Percentiles rank a stretch among this genome's conserved stretches.
These are phyloP conservation scores for Chaetothyriales sp. DNA, from an alignment of 2,329 filamentous ascomycete genomes.

Conservation along the genomic window DNA sequence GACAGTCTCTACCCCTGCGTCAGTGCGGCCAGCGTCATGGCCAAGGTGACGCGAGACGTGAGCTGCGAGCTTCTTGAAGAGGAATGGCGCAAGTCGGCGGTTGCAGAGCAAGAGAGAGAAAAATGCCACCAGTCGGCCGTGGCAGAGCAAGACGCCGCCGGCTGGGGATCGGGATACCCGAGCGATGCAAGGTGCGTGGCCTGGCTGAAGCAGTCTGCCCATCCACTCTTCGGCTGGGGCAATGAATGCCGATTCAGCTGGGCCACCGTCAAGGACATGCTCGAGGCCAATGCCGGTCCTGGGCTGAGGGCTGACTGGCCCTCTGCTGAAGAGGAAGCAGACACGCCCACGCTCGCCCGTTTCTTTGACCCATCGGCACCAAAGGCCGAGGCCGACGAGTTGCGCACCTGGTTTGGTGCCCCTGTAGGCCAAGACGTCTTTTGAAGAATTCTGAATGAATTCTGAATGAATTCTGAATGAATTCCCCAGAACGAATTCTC, in stretches of 20 bases:
- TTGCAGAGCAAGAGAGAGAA: conserved; percentile 25
- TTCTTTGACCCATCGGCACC: conserved; percentile 42
- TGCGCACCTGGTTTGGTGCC: conserved; percentile 67
- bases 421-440: conserved; percentile 15
- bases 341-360: conserved; percentile 57
- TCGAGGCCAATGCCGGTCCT: conserved; percentile 51
- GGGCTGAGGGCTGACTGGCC: conserved; percentile 76
- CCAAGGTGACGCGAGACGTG: conserved; percentile 88
- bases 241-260: conserved; percentile 88
- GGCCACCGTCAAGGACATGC: conserved; percentile 86
- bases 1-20: conserved; percentile 87
- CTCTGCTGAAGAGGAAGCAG: conserved; percentile 53
- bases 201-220: conserved; percentile 79
- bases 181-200: conserved; percentile 65
- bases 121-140: conserved; percentile 27
- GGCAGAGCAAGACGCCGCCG: conserved; percentile 26
- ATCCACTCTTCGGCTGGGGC: conserved; percentile 91
- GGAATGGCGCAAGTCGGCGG: conserved; percentile 27
- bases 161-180: conserved; percentile 89
- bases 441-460: conserved; percentile 3
- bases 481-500: background rate
- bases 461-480: background rate
- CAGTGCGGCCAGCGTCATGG: conserved; percentile 83
- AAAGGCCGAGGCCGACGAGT: conserved; percentile 51
- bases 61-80: conserved; percentile 69